Conservation (phyloP, 306 rosid species). For the Hippophae rhamnoides region DNA sequence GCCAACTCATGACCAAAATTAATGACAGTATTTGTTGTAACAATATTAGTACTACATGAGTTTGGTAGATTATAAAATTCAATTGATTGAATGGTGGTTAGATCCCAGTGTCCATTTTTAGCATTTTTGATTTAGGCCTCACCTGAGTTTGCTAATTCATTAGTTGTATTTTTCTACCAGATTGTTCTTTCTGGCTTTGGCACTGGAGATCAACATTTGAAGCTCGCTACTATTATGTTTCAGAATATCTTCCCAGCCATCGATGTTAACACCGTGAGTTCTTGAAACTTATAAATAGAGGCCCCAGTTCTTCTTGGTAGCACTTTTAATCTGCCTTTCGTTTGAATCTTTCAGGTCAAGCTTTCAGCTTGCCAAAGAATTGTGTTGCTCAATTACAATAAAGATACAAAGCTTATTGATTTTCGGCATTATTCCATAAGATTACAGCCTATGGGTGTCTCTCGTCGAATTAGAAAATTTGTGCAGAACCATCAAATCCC, state of each 20-base stretch:
- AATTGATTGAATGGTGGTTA: no score
- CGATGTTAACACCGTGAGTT: conserved; percentile 89
- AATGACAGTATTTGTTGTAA: no score
- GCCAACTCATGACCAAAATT: no score
- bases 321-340: conserved; percentile 11
- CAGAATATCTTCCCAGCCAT: conserved; percentile 91
- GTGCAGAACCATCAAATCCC: conserved; percentile 94
- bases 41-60: no score
- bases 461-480: conserved; percentile 73
- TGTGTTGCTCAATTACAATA: conserved; percentile 84
- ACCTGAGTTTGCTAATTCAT: not conserved
- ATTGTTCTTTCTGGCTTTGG: conserved; percentile 93
- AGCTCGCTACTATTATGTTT: conserved; percentile 73
- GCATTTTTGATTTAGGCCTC: no score
- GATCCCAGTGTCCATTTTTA: no score
- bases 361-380: conserved; percentile 93
- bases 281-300: conserved; percentile 1
- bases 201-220: conserved; percentile 59
- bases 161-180: conserved; percentile 27
- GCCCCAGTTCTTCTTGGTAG: not conserved
- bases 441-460: conserved; percentile 89
- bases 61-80: no score
- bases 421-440: conserved; percentile 93
- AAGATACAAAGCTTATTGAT: conserved; percentile 77
- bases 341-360: conserved; percentile 55